Conservation (phyloP, 208 protist genomes). For the Wallacemonas rigidus region DNA sequence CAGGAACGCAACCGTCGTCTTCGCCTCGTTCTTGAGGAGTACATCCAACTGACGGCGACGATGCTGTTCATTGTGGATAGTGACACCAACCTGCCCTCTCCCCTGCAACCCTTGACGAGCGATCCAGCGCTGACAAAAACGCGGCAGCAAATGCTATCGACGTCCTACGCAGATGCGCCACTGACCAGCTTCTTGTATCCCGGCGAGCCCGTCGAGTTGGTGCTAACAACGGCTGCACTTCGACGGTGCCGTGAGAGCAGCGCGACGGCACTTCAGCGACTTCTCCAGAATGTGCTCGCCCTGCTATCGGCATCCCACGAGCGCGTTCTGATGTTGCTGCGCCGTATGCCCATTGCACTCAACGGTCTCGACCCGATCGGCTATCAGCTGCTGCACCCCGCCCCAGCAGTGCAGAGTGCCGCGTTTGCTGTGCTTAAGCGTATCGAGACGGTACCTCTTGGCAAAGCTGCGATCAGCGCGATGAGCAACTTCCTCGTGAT, state of each 20-base stretch:
- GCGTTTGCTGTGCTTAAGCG: constrained; percentile 45
- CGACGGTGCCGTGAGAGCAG: constrained; percentile 43
- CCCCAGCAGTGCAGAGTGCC: constrained; percentile 30
- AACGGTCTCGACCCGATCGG: constrained; percentile 65
- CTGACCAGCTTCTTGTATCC: constrained; percentile 32
- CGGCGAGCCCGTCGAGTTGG: constrained; percentile 39
- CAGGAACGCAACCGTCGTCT: constrained; percentile 47
- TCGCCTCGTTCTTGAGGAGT: constrained; percentile 59
- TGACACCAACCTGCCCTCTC: constrained; percentile 20
- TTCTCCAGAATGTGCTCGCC: constrained; percentile 41
- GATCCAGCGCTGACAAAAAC: constrained; percentile 33
- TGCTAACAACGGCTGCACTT: constrained; percentile 48
- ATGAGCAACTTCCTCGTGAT: constrained; percentile 77
- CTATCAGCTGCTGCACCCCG: constrained; percentile 64
- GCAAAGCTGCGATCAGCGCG: constrained; percentile 52
- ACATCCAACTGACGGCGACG: constrained; percentile 43
- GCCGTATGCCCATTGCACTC: constrained; percentile 63
- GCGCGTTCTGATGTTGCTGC: constrained; percentile 59
- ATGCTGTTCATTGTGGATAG: constrained; percentile 27
- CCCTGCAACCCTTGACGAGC: constrained; percentile 36
- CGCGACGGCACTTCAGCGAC: constrained; percentile 36
- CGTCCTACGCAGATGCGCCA: constrained; percentile 41
- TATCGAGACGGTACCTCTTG: constrained; percentile 48
- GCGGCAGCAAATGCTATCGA: constrained; percentile 37
- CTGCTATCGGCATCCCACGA: constrained; percentile 38